Conservation (phyloP, 495 filamentous ascomycete species). For the Penicillium pancosmium region DNA sequence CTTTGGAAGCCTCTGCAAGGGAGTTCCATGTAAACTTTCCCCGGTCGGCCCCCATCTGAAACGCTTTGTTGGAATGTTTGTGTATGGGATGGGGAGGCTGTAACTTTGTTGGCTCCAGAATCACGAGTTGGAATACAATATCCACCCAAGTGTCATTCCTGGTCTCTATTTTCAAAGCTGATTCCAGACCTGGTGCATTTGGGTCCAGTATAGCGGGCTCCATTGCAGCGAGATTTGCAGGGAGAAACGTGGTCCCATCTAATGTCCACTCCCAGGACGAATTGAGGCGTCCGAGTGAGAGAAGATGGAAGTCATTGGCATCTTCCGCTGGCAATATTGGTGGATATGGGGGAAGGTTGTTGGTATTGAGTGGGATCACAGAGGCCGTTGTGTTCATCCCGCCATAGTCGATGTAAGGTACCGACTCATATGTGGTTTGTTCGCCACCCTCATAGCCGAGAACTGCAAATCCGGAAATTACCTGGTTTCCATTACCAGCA, state of each 20-base stretch:
- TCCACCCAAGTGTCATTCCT: slow-evolving; percentile 56
- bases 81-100: slow-evolving; percentile 52
- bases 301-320: slow-evolving; percentile 40
- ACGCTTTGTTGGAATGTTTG: slow-evolving; percentile 58
- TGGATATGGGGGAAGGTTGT: slow-evolving; percentile 38
- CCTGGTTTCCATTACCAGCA: slow-evolving; percentile 33
- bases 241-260: slow-evolving; percentile 30
- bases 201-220: slow-evolving; percentile 40
- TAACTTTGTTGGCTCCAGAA: slow-evolving; percentile 16
- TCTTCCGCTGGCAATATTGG: slow-evolving; percentile 28
- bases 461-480: slow-evolving; percentile 34
- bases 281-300: slow-evolving; percentile 36
- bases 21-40: slow-evolving; percentile 46
- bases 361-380: slow-evolving; percentile 36
- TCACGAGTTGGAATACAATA: slow-evolving; percentile 42
- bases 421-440: slow-evolving; percentile 15
- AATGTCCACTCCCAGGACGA: slow-evolving; percentile 45
- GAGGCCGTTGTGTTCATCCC: slow-evolving; percentile 34
- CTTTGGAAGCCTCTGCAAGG: slow-evolving; percentile 44
- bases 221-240: slow-evolving; percentile 12
- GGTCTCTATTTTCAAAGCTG: slow-evolving; percentile 45
- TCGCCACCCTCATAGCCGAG: slow-evolving; percentile 32
- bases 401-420: slow-evolving; percentile 43
- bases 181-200: slow-evolving; percentile 14
- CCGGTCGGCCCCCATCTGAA: slow-evolving; percentile 43